Evolutionary conservation across 2,329 filamentous ascomycete genomes (phyloP).

Genomic region (Didymella segeticola): DNA sequence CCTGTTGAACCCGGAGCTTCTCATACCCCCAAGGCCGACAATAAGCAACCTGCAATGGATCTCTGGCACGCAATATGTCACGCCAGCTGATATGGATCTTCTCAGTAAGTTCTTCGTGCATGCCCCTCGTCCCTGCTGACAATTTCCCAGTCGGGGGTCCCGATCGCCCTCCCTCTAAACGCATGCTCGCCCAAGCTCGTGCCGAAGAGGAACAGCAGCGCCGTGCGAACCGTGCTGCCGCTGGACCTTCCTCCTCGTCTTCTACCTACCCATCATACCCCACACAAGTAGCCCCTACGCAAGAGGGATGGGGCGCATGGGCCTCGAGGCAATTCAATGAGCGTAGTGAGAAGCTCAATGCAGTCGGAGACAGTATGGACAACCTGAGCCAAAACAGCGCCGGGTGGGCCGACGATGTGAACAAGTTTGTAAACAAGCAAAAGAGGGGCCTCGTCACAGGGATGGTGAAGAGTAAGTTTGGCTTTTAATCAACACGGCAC

Average conservation of each 20-base stretch:
- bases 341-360: constrained; percentile 82
- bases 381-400: constrained; percentile 79
- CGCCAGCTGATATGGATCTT: constrained; percentile 84
- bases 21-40: constrained; percentile 81
- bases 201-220: constrained; percentile 71
- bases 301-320: constrained; percentile 74
- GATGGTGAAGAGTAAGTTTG: constrained; percentile 47
- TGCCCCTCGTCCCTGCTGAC: constrained; percentile 2
- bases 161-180: constrained; percentile 84
- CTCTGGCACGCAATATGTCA: constrained; percentile 89
- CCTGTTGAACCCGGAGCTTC: constrained; percentile 77
- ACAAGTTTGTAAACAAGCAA: constrained; percentile 84
- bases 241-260: constrained; percentile 37
- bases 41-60: constrained; percentile 98
- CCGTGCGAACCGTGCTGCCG: constrained; percentile 44
- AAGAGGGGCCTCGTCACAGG: constrained; percentile 85
- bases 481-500: constrained; percentile 24
- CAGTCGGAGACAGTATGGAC: constrained; percentile 86
- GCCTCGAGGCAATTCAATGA: constrained; percentile 88
- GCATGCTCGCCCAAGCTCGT: constrained; percentile 81
- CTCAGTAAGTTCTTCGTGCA: constrained; percentile 60
- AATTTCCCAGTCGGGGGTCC: constrained; percentile 73
- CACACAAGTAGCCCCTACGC: constrained; percentile 19
- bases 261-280: constrained; percentile 32
- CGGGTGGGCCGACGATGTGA: constrained; percentile 86